These are phyloP conservation scores for Cyclotella baltica DNA, from an alignment of 108 stramenopile genomes.

Conservation along the genomic window DNA sequence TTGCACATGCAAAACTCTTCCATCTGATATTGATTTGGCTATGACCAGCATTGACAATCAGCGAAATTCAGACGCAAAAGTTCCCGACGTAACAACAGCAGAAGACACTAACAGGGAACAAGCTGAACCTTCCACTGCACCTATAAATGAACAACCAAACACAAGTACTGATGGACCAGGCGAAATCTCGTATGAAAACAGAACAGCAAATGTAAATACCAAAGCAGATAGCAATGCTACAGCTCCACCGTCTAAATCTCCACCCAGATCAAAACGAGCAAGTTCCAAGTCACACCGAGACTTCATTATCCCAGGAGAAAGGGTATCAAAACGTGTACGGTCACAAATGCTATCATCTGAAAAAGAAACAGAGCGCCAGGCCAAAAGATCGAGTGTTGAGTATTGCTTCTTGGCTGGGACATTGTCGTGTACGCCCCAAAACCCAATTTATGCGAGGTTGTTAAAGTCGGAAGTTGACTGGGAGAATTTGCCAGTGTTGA, in stretches of 20 bases:
- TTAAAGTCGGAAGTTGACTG: constrained; percentile 20
- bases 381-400: constrained; percentile 49
- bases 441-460: constrained; percentile 35
- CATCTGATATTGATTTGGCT: constrained; percentile 26
- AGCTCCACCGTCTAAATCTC: background rate
- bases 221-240: background rate
- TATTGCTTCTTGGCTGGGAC: constrained; percentile 69
- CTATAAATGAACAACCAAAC: background rate
- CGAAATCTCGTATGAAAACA: background rate
- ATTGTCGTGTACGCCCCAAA: constrained; percentile 56
- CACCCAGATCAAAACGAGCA: background rate
- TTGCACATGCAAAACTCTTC: constrained; percentile 29
- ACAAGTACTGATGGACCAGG: background rate
- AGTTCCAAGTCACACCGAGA: background rate
- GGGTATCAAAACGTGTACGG: constrained; percentile 76
- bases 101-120: background rate
- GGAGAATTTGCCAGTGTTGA: constrained; percentile 29
- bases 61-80: background rate
- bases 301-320: constrained; percentile 20
- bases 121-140: background rate
- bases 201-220: background rate
- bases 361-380: constrained; percentile 51
- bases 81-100: background rate
- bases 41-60: background rate
- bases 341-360: constrained; percentile 73